These are phyloP conservation scores for Xylaria intraflava DNA, from an alignment of 495 filamentous ascomycete genomes.

Conservation along the genomic window DNA sequence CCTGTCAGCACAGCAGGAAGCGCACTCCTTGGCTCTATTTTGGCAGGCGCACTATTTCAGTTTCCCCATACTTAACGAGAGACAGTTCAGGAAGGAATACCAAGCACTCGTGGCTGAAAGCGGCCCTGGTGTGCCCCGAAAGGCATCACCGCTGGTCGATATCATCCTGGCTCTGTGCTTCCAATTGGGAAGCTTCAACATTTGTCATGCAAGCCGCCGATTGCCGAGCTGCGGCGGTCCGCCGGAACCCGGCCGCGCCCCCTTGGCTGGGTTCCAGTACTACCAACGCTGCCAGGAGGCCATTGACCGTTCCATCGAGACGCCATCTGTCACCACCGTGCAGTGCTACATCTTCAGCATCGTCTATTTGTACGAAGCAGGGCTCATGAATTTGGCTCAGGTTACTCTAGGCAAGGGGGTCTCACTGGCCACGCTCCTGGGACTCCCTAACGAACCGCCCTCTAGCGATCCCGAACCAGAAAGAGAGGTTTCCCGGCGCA, in stretches of 20 bases:
- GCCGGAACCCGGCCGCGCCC: constrained; percentile 12
- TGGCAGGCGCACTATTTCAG: constrained; percentile 39
- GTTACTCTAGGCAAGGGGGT: constrained; percentile 33
- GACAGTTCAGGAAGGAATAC: constrained; percentile 41
- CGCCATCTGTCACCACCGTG: constrained; percentile 39
- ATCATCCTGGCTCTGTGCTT: constrained; percentile 48
- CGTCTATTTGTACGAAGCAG: constrained; percentile 41
- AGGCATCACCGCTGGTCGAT: constrained; percentile 46
- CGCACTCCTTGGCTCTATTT: constrained; percentile 39
- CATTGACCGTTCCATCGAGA: constrained; percentile 16
- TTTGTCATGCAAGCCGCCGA: constrained; percentile 18
- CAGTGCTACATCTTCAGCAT: constrained; percentile 43
- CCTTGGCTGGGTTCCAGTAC: constrained; percentile 38
- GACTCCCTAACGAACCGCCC: constrained; percentile 42
- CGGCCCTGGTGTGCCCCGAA: constrained; percentile 22
- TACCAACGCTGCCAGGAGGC: constrained; percentile 32
- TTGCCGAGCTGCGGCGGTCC: neutral
- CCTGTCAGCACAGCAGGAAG: too few species aligned
- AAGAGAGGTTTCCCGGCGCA: constrained; percentile 34
- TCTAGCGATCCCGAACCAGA: constrained; percentile 23
- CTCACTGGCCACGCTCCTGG: constrained; percentile 39
- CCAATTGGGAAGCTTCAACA: constrained; percentile 45
- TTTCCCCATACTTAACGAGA: constrained; percentile 34
- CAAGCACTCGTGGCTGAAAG: constrained; percentile 36
- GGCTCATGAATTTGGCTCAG: constrained; percentile 42